Base-by-base conservation (phyloP, 2,329 filamentous ascomycete genomes). In the Periconia digitata region DNA sequence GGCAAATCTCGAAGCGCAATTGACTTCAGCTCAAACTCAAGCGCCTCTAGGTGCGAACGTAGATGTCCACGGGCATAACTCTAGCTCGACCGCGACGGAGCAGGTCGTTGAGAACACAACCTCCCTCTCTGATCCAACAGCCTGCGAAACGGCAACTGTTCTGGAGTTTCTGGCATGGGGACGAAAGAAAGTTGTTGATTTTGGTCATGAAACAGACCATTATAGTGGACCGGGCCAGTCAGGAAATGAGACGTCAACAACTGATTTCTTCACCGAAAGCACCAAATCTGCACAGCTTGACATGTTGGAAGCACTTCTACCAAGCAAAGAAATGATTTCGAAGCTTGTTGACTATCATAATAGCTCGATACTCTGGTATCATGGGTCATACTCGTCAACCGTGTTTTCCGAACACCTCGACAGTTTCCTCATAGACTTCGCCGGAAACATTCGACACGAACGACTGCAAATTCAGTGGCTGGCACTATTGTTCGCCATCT, bases 121-220 rank as follows among this genome's bases (percentile, higher is more conserved):
- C 12, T 64, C 66, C 44, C 55, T 67, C 2, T 65, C 40, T 8
- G 40, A 43, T 12, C 24, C 29, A 18, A 16, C 61, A 44, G 67
- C 58, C 46, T 68, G 64, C 51, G 74, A 76, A 55, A 74, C 74
- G 1, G 75, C 74, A 1, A 76, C 75, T 2, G 73, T 78, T 3
- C 66, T 79, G 0, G 76, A 79, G 46, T 79, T 77, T 23, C 39
- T 78, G 2, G 74, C 76, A 1, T 79, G 76, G 76, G 76, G 76
- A 8, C 69, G 75, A 15, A 65, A 70, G 29, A 79, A 78, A 53
- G 71, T 77, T 21, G 44, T 35, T 3, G 46, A 55, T 13, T 58
- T 55, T 27, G 51, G 44, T 20, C 60, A 39, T 13, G 34, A 49
- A 17, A 29, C 42, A 23, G 43, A 50, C 8, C 47, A 62, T 35